These are phyloP conservation scores for Pichia sp. DNA, from an alignment of 1,139 yeast genomes.

Conservation along the genomic window DNA sequence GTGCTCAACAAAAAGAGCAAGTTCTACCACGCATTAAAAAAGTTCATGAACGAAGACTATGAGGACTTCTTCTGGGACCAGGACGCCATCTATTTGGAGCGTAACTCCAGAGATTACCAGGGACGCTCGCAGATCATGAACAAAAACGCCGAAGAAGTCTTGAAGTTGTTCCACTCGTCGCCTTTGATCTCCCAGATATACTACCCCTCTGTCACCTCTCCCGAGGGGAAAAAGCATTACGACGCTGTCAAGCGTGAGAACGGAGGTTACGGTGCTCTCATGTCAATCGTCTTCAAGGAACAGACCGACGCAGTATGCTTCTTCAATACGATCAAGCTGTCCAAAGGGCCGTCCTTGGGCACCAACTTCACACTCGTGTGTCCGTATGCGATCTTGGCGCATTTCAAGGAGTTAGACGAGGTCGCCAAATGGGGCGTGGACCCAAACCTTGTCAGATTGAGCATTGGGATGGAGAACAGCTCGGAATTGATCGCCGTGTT, in stretches of 20 bases:
- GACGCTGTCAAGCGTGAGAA: constrained; percentile 61
- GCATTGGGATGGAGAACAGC: constrained; percentile 75
- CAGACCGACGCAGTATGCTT: constrained; percentile 66
- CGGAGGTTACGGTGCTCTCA: constrained; percentile 93
- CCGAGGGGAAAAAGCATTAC: constrained; percentile 51
- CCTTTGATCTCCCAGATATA: constrained; percentile 58
- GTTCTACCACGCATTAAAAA: constrained; percentile 50
- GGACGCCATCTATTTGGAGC: constrained; percentile 86
- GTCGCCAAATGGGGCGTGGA: constrained; percentile 85
- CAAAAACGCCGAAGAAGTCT: constrained; percentile 54
- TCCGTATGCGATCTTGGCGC: constrained; percentile 89
- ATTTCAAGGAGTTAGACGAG: constrained; percentile 78
- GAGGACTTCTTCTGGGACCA: constrained; percentile 89
- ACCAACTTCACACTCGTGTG: constrained; percentile 90
- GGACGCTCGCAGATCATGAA: constrained; percentile 66
- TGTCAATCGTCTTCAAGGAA: constrained; percentile 70
- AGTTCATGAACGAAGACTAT: constrained; percentile 46
- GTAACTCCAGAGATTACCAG: constrained; percentile 87
- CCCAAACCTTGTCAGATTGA: constrained; percentile 70
- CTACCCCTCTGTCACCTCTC: constrained; percentile 60
- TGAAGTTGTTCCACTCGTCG: constrained; percentile 43
- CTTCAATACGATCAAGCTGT: constrained; percentile 68
- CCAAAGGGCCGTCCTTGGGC: constrained; percentile 93
- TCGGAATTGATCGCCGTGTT: constrained; percentile 54
- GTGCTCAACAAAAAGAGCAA: constrained; percentile 68